These are phyloP conservation scores for Colletotrichum gloeosporioides DNA, from an alignment of 2,329 filamentous ascomycete species.

Conservation along the genomic window DNA sequence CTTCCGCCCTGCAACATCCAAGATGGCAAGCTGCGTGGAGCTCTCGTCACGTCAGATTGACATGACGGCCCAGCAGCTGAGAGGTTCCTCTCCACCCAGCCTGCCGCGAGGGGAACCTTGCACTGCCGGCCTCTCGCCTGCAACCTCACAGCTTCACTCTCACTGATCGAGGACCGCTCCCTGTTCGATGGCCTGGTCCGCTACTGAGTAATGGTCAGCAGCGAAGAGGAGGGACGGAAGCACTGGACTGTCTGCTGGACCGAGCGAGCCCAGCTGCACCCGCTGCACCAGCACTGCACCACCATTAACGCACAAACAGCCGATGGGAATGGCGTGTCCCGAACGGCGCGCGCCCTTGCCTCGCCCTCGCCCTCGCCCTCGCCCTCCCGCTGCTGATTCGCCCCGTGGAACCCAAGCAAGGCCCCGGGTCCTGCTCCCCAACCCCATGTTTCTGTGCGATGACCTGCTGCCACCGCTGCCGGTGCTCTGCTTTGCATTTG, in stretches of 20 bases:
- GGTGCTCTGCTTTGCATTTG: background rate
- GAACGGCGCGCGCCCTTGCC: constrained; percentile 12
- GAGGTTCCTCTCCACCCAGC: constrained; percentile 6
- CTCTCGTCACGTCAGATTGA: constrained; percentile 20
- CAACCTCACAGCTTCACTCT: constrained; percentile 1
- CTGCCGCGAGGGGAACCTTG: constrained; percentile 15
- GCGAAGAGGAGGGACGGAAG: background rate
- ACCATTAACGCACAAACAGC: background rate
- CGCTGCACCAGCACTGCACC: background rate
- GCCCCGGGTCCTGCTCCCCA: background rate
- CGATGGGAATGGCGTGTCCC: constrained; percentile 12
- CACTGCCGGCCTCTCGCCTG: background rate
- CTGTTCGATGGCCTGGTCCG: background rate
- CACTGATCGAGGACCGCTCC: background rate
- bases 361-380: background rate
- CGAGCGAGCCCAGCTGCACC: background rate
- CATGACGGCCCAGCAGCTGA: background rate
- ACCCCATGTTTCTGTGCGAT: constrained; percentile 21
- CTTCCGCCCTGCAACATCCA: constrained; percentile 9
- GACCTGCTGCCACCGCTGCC: constrained; percentile 6
- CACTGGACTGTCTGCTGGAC: background rate
- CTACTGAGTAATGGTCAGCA: background rate
- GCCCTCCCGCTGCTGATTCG: constrained; percentile 14
- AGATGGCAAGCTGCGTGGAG: background rate
- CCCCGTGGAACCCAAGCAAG: constrained; percentile 4